Evolutionary conservation across 768 basidiomycete genomes (phyloP).

Genomic region (Lactifluus piperatus): DNA sequence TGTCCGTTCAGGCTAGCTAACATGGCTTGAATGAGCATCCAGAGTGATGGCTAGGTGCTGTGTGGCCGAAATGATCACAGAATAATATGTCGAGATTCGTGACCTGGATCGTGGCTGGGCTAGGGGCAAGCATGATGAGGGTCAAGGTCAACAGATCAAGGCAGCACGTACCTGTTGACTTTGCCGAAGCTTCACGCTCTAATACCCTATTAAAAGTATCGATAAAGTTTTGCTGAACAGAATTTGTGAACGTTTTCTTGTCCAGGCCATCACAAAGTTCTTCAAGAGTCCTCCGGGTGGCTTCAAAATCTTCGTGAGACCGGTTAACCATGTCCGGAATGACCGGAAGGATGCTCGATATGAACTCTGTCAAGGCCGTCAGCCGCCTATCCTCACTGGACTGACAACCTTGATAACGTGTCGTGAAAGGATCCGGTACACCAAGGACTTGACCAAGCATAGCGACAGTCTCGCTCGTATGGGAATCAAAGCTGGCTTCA

Average conservation of each 20-base stretch:
- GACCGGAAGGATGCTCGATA: background rate
- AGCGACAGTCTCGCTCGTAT: background rate
- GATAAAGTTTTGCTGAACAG: background rate
- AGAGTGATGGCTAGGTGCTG: background rate
- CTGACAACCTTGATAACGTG: background rate
- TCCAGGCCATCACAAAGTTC: conserved; percentile 2
- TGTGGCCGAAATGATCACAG: background rate
- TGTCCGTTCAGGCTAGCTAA: background rate
- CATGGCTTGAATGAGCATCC: background rate
- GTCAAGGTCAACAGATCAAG: background rate
- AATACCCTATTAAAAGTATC: background rate
- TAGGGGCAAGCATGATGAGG: background rate
- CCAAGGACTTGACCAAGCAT: background rate
- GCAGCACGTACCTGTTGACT: background rate
- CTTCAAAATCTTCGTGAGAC: conserved; percentile 1
- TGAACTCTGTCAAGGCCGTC: background rate
- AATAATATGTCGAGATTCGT: background rate
- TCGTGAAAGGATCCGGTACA: background rate
- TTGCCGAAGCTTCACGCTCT: background rate
- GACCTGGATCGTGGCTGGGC: background rate
- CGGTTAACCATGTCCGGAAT: background rate
- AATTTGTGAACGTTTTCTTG: background rate
- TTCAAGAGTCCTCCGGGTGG: background rate
- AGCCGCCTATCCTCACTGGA: background rate
- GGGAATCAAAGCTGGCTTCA: background rate